Evolutionary conservation across 1,284 basidiomycete genomes (phyloP), one percentile per base, ranked within the genome.

Genomic region (Phaffia rhodozyma): DNA sequence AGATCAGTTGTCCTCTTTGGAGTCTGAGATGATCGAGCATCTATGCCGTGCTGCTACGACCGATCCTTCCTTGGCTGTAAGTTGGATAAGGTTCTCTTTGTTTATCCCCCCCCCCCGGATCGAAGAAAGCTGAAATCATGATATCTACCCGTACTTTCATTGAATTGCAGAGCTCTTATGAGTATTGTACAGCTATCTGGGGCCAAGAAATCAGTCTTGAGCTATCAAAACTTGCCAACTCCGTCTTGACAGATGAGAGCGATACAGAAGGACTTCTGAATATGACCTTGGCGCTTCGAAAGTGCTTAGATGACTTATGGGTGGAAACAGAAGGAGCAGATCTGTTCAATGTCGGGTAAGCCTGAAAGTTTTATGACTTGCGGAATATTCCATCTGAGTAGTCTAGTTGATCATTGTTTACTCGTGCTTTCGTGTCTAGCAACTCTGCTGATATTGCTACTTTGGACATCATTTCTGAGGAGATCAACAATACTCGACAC

Each of bases 281-380:
- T 57, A 69, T 87, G 62, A 86, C 86, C 72, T 71, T 70, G 18
- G 81, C 85, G 0, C 71, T 90, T 66, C 78, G 81, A 25, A 79
- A 79, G 50, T 80, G 55, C 20, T 27, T 62, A 4, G 51, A 50
- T 5, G 27, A 38, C 11, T 56, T 87, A 0, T 88, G 88, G 86
- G 82, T 83, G 62, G 84, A 84, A 5, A 5, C 34, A 52, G 77
- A 80, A 21, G 72, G 79, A 0, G 77, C 76, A 13, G 87, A 89
- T 71, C 81, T 90, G 1, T 90, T 89, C 62, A 84, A 88, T 71
- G 79, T 83, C 51, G 85, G 84, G 87, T 89, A 72, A 60, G 81
- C 34, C 9, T 23, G 29, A 11, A 3, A 11, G 5, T 16, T 9
- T 18, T 25, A 25, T 20, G 9, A 11, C 23, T 57, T 57, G 25